Base-by-base conservation (phyloP, 139 green algal species). In the Gonium pectorale region DNA sequence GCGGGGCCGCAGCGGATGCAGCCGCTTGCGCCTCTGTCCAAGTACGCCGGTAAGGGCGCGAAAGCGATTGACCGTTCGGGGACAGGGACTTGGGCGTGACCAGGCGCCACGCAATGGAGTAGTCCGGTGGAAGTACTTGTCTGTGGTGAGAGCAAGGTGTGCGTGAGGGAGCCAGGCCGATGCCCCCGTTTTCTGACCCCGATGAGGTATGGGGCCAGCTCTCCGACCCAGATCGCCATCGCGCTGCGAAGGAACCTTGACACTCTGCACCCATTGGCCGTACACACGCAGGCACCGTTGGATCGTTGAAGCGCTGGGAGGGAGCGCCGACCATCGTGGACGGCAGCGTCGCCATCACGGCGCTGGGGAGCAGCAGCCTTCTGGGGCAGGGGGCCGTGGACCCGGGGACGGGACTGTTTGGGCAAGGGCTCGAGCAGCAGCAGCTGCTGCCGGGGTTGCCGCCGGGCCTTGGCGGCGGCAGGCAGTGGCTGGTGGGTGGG, bases 11-110 rank as follows among this genome's bases (percentile, higher is more conserved):
- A 92, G 73, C 80, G 94, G 0, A 41, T 89, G 33, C 86, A 92
- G 86, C 94, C 94, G 5, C 89, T 96, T 66, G 93, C 89, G 0
- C 80, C 91, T 0, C 89, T 96, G 6, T 81, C 83, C 43, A 97
- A 96, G 83, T 96, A 91, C 74, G 17, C 81, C 13, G 88, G 88
- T 80, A 43, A 35, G 66, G 31, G 24, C 54, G 79, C 40, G 51
- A 31, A 46, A 54, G 22, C 26, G 13, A 60, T 66, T 5, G 40
- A 52, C 44, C 31, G n/a, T 75, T 52, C 5, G 33, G n/a, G 74
- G 51, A 40, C 54, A 37, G 17, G 15, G 40, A 26, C 13, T 56
- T 56, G 49, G 13, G 13, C 49, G 49, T 17, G 13, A 56, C 49
- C 17, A 26, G 49, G 49, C 49, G 49, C 13, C 49, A 17, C 17